Evolutionary conservation across 768 basidiomycete genomes (phyloP).

Genomic region (Suillus fuscotomentosus): DNA sequence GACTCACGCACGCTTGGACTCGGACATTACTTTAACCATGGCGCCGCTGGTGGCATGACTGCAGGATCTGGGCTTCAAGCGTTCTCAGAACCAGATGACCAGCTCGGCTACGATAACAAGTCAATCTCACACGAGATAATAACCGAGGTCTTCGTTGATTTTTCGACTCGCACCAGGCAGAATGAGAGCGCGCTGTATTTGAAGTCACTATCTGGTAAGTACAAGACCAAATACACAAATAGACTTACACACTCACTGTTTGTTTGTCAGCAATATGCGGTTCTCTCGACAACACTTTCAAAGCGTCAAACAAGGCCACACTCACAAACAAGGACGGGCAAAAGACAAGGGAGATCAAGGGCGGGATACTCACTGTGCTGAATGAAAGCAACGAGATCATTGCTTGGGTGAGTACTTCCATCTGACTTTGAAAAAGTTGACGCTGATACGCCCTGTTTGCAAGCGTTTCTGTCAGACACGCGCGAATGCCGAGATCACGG

Average conservation of each 20-base stretch:
- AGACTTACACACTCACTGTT: not conserved
- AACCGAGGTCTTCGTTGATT: slow-evolving; percentile 17
- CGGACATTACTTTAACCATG: not conserved
- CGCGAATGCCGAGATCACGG: slow-evolving; percentile 13
- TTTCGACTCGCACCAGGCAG: slow-evolving; percentile 4
- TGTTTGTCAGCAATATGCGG: slow-evolving; percentile 6
- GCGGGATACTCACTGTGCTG: not conserved
- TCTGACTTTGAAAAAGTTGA: no score
- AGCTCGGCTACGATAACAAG: slow-evolving; percentile 4
- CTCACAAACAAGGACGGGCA: not conserved
- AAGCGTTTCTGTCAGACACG: slow-evolving; percentile 14
- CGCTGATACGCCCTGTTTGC: no score
- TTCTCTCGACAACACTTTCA: slow-evolving; percentile 18
- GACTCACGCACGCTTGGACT: not conserved
- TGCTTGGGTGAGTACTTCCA: slow-evolving; percentile 10
- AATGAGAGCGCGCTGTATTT: not conserved
- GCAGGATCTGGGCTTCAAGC: not conserved
- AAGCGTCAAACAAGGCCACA: slow-evolving; percentile 14
- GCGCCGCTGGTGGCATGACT: not conserved
- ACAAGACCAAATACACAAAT: no score
- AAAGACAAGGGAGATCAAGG: no score
- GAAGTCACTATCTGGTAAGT: not conserved
- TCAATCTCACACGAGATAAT: slow-evolving; percentile 21
- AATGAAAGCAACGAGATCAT: slow-evolving; percentile 17
- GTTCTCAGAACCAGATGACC: slow-evolving; percentile 3